phyloP scores from a whole-genome alignment of 2,329 filamentous ascomycete genomes.

The Xylaria sp. region DNA sequence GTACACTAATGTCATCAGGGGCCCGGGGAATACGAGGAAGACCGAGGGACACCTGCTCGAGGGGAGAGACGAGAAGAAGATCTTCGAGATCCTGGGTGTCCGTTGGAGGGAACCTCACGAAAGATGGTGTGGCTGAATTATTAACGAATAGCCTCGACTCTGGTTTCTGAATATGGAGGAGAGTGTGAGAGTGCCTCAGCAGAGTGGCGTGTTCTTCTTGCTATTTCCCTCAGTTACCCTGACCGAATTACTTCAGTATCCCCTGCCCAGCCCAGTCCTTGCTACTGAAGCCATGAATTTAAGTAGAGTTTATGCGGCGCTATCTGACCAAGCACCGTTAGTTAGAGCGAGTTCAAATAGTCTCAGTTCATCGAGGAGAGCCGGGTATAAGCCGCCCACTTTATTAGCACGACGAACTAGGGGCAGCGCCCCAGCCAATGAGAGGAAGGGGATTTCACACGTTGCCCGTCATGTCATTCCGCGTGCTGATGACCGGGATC shows the following conservation, averaged over 20 bases:
- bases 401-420: slow-evolving; percentile 8
- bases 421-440: slow-evolving; percentile 16
- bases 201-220: neutral
- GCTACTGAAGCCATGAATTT: neutral
- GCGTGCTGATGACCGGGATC: neutral
- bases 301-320: too few species aligned
- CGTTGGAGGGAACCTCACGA: slow-evolving; percentile 79
- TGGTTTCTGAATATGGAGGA: neutral
- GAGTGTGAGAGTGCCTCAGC: too few species aligned
- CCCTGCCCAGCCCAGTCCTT: too few species aligned
- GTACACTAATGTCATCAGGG: slow-evolving; percentile 70
- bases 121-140: slow-evolving; percentile 62
- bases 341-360: neutral
- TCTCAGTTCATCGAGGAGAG: neutral
- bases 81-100: slow-evolving; percentile 82
- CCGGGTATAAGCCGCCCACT: neutral
- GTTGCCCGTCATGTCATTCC: slow-evolving; percentile 16
- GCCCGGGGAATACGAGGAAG: slow-evolving; percentile 58
- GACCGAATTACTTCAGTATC: too few species aligned
- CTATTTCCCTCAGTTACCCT: neutral
- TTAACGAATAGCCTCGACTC: neutral
- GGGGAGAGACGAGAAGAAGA: slow-evolving; percentile 72
- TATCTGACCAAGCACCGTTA: too few species aligned
- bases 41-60: slow-evolving; percentile 74
- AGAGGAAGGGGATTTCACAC: slow-evolving; percentile 15